Conservation (phyloP, 345 rosid species). For the Gossypioides kirkii region DNA sequence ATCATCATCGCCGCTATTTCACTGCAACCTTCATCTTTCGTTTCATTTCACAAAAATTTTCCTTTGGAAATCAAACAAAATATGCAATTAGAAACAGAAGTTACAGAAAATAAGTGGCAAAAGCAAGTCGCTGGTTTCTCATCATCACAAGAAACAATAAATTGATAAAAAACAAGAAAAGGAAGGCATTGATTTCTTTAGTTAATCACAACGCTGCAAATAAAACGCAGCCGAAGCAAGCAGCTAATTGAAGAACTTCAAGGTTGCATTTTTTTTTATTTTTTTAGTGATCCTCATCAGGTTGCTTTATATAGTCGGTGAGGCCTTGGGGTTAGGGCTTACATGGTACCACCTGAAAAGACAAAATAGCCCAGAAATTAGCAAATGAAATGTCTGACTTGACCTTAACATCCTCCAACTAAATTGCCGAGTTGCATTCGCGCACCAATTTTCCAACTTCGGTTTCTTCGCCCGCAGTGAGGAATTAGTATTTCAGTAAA, state of each 20-base stretch:
- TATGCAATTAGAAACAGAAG: neutral
- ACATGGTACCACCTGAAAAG: neutral
- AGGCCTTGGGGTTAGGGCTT: neutral
- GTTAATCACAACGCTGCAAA: too few relatives aligned
- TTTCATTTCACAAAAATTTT: neutral
- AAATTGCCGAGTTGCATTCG: neutral
- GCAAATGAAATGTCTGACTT: neutral
- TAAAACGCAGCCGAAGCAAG: neutral
- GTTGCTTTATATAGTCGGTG: neutral
- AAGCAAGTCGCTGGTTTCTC: neutral
- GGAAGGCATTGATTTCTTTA: neutral
- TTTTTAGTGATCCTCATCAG: neutral
- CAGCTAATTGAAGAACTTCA: neutral
- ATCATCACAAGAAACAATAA: constrained; percentile 25
- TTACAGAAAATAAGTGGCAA: neutral
- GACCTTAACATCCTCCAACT: neutral
- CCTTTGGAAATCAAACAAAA: neutral
- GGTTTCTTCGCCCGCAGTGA: neutral
- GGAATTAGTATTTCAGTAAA: neutral
- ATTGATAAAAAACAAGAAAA: neutral
- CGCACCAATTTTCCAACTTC: neutral
- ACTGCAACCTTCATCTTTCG: neutral
- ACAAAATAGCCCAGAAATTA: constrained; percentile 1
- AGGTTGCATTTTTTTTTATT: neutral
- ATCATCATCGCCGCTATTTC: constrained; percentile 21